Percentiles rank a stretch among this genome's conserved stretches.
Conservation (phyloP, 2,329 filamentous ascomycete species). For the Incumbomyces lentus region DNA sequence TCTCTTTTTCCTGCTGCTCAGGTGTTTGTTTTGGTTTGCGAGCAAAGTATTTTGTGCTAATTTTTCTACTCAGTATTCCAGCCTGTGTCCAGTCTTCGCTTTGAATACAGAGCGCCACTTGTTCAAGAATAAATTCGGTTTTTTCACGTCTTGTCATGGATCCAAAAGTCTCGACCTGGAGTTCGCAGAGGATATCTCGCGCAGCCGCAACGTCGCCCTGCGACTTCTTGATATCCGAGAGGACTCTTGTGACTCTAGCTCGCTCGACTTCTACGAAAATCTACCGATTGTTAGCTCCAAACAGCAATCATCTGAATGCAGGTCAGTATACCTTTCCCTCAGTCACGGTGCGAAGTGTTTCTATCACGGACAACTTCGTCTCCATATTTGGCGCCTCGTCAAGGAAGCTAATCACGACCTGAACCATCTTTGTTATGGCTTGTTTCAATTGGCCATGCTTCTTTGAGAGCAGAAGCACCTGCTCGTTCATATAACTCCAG, state of each 20-base stretch:
- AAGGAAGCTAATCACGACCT: constrained; percentile 86
- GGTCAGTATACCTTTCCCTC: constrained; percentile 69
- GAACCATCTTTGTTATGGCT: constrained; percentile 97
- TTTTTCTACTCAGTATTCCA: constrained; percentile 86
- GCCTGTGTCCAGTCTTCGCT: constrained; percentile 94
- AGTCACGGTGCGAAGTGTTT: constrained; percentile 88
- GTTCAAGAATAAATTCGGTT: constrained; percentile 95
- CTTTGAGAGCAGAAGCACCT: constrained; percentile 91
- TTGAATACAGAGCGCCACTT: constrained; percentile 90
- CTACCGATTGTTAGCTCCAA: constrained; percentile 29
- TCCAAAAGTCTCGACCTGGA: constrained; percentile 97
- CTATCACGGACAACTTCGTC: constrained; percentile 85
- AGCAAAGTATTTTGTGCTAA: constrained; percentile 84
- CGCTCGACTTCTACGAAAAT: constrained; percentile 99
- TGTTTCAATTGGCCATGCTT: constrained; percentile 99
- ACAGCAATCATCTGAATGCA: neutral
- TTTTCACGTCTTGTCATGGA: constrained; percentile 97
- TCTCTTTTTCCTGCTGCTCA: constrained; percentile 82
- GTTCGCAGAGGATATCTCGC: constrained; percentile 86
- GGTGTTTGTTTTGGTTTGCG: constrained; percentile 83
- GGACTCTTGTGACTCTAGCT: constrained; percentile 83
- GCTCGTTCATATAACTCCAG: constrained; percentile 92
- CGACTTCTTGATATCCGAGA: constrained; percentile 94
- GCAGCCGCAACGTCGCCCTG: constrained; percentile 87
- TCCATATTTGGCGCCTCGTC: constrained; percentile 75